phyloP scores from a whole-genome alignment of 768 basidiomycete species.

The Suillus plorans region DNA sequence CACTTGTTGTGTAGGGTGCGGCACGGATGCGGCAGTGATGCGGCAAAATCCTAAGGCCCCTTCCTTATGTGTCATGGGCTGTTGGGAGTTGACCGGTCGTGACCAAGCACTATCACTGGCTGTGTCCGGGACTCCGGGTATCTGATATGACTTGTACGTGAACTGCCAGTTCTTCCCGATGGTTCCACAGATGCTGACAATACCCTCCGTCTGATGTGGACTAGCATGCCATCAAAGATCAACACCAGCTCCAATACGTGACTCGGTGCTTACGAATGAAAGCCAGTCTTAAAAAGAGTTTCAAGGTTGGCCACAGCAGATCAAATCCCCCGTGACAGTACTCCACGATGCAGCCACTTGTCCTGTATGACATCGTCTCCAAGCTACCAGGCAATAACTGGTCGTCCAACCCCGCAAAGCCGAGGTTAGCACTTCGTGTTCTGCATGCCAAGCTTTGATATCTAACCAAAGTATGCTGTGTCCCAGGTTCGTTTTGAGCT shows the following conservation, averaged over 20 bases:
- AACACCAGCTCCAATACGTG: not conserved
- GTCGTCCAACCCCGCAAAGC: conserved; percentile 39
- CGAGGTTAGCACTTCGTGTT: conserved; percentile 26
- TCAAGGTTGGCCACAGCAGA: not conserved
- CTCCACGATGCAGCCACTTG: conserved; percentile 24
- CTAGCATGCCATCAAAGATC: not conserved
- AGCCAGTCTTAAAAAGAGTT: not conserved
- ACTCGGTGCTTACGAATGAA: not conserved
- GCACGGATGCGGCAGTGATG: too few relatives aligned
- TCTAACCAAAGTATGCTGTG: not conserved
- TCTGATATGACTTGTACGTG: not conserved
- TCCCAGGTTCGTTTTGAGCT: conserved; percentile 30
- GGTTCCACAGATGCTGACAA: not conserved
- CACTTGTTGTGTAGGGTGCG: too few relatives aligned
- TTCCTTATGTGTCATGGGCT: too few relatives aligned
- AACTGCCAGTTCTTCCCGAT: not conserved
- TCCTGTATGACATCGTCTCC: conserved; percentile 38
- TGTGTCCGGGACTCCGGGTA: not conserved
- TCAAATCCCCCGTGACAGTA: not conserved
- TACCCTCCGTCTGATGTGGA: not conserved
- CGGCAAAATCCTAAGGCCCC: too few relatives aligned
- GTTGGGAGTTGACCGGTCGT: not conserved
- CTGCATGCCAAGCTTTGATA: not conserved
- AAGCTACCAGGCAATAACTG: conserved; percentile 28
- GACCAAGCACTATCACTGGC: not conserved